phyloP scores from a whole-genome alignment of 192 early-diverging fungal genomes.

The Mortierella hygrophila region DNA sequence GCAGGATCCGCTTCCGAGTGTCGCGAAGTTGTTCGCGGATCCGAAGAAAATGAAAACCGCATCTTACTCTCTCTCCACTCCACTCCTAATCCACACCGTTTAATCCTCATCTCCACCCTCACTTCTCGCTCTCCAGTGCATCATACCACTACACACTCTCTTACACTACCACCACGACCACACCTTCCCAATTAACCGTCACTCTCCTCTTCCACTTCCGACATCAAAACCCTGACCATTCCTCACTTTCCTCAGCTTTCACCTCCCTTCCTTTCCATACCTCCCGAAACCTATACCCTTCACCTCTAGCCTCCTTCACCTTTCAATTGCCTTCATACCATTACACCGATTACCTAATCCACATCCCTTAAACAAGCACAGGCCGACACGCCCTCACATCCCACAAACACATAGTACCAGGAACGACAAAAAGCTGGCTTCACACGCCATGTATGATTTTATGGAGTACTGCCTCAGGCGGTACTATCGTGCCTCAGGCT shows the following conservation, averaged over 20 bases:
- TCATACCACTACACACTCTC: not conserved
- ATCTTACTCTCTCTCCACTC: not conserved
- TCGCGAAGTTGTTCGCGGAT: not conserved
- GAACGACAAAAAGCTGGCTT: conserved; percentile 30
- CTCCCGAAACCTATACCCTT: not conserved
- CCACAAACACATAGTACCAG: not conserved
- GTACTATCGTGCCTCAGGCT: conserved; percentile 81
- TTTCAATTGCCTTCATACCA: not conserved
- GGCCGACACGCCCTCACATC: not conserved
- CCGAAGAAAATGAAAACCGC: not conserved
- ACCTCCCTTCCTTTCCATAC: not conserved
- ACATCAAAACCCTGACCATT: not conserved
- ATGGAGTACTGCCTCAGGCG: conserved; percentile 84
- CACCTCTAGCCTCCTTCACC: not conserved
- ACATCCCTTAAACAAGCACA: not conserved
- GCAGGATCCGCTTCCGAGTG: not conserved
- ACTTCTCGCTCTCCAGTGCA: not conserved
- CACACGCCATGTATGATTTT: conserved; percentile 77
- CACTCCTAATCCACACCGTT: not conserved
- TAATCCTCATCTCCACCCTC: not conserved
- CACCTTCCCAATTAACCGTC: too few relatives aligned
- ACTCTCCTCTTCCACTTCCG: too few relatives aligned
- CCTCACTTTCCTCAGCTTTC: not conserved
- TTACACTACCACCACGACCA: not conserved
- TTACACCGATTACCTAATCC: not conserved